Base-by-base conservation (phyloP, 176 grass and related monocot species). In the Oryza rufipogon region DNA sequence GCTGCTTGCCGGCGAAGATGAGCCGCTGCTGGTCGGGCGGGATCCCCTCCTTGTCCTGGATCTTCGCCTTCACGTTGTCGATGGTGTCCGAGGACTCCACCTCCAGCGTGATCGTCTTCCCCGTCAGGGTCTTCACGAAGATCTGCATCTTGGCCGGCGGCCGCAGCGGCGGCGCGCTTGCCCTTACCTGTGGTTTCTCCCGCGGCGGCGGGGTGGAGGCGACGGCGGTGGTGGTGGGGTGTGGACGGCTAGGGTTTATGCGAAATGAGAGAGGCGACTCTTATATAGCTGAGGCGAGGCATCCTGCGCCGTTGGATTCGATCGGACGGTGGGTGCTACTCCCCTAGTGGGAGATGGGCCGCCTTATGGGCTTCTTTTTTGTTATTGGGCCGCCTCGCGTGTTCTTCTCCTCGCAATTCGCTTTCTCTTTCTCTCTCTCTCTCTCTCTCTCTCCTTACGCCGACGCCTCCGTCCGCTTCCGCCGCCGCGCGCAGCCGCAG, bases 51-150 rank as follows among this genome's bases (percentile, higher is more conserved):
- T 93, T 93, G 85, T 93, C 88, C 82, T 90, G 91, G 74, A 93
- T 90, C 88, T 93, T 93, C 25, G 82, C 82, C 78, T 93, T 93
- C 25, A 93, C 82, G 78, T 93, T 93, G 88, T 93, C 91, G 82
- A 93, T 93, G 78, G 85, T 93, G 82, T 93, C 91, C 49, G 91
- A 93, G 17, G 89, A 87, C 95, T 97, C 95, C 70, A 94, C 95
- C 84, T 97, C 95, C 86, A 97, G 64, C 44, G 83, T 97, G 95
- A 97, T 97, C 66, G 95, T 97, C 90, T 92, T 97, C 74, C 92
- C 90, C 48, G 83, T 97, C 83, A 92, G 80, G 78, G 92, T 94
- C 87, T 97, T 97, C 84, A 94, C 90, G 81, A 94, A 94, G 68
- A 92, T 94, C 88, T 91, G 83, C 92, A 94, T 94, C 83, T 87